phyloP scores from a whole-genome alignment of 257 asterid genomes.

The Hygrophila difformis region DNA sequence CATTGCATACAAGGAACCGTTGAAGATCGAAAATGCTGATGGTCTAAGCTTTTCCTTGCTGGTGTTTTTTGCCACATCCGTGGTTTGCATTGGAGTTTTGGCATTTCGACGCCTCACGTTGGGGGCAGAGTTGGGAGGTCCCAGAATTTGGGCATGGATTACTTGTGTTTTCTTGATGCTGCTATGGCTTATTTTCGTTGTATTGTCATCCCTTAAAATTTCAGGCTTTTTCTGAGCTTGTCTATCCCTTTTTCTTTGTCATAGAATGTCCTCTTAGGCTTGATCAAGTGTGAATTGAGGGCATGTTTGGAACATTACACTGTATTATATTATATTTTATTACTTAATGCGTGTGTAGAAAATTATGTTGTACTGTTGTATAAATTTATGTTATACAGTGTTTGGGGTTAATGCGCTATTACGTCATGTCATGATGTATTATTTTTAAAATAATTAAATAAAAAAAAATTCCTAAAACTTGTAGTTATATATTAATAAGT shows the following conservation, averaged over 20 bases:
- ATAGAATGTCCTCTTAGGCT: no score
- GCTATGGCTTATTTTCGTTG: slow-evolving; percentile 65
- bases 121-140: slow-evolving; percentile 95
- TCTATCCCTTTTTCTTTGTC: background rate
- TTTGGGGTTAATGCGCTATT: no score
- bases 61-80: slow-evolving; percentile 74
- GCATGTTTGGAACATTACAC: no score
- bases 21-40: slow-evolving; percentile 54
- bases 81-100: slow-evolving; percentile 70
- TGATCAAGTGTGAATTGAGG: no score
- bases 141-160: slow-evolving; percentile 78
- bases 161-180: slow-evolving; percentile 59
- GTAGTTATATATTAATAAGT: no score
- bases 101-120: slow-evolving; percentile 54
- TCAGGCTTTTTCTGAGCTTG: slow-evolving; percentile 37
- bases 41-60: slow-evolving; percentile 84
- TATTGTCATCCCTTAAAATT: slow-evolving; percentile 53
- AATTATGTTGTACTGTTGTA: no score
- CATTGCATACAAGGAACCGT: slow-evolving; percentile 64
- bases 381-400: no score
- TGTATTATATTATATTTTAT: no score
- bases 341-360: no score
- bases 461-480: no score
- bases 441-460: no score
- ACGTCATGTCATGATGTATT: no score